Conservation (phyloP, 1,284 basidiomycete species). For the Cryptococcus sp. region DNA sequence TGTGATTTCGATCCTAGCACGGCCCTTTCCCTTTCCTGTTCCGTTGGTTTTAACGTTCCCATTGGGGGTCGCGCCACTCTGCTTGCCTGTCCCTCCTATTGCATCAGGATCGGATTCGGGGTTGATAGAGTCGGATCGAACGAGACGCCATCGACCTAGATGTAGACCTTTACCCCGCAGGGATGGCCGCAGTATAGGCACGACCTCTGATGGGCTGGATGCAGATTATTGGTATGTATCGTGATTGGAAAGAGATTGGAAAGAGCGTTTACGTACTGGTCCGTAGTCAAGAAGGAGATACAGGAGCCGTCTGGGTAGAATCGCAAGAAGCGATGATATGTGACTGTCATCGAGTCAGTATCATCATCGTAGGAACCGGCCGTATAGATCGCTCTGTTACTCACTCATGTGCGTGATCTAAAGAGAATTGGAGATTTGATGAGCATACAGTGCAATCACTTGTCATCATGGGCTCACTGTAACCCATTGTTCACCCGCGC, state of each 20-base stretch:
- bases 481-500: conserved; percentile 78
- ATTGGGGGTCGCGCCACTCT: background rate
- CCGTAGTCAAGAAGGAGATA: conserved; percentile 81
- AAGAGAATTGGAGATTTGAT: conserved; percentile 2
- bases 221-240: background rate
- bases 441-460: background rate
- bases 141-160: conserved; percentile 47
- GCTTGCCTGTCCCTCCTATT: too few relatives aligned
- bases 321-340: conserved; percentile 63
- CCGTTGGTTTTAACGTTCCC: background rate
- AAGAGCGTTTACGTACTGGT: conserved; percentile 58
- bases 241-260: background rate
- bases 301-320: conserved; percentile 87
- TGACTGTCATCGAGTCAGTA: conserved; percentile 35
- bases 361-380: background rate
- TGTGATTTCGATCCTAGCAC: conserved; percentile 37
- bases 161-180: conserved; percentile 71
- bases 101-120: background rate
- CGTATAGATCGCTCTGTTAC: conserved; percentile 9
- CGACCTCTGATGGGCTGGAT: conserved; percentile 66
- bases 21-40: conserved; percentile 4
- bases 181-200: conserved; percentile 72
- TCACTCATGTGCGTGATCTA: conserved; percentile 52
- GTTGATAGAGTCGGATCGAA: conserved; percentile 45
- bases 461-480: conserved; percentile 60